Evolutionary conservation across 129 eudicot genomes (phyloP).

Genomic region (Centrapalus pauciflorus): DNA sequence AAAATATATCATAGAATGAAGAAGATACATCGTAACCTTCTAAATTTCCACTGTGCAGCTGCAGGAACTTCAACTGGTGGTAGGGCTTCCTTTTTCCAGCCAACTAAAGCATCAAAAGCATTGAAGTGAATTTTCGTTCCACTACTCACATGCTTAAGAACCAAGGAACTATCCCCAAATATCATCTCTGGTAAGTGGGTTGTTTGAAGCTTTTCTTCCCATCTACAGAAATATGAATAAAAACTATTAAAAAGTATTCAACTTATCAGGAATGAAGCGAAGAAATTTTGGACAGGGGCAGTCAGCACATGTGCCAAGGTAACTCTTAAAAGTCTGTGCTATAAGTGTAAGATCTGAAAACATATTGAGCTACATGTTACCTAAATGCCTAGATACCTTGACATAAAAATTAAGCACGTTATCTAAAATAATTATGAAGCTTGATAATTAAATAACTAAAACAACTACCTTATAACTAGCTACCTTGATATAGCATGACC

Average conservation of each 20-base stretch:
- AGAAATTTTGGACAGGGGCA: background rate
- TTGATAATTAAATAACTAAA: no score
- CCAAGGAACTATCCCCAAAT: constrained; percentile 81
- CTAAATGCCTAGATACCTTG: background rate
- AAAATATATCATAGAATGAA: background rate
- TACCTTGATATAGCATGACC: background rate
- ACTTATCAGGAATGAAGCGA: background rate
- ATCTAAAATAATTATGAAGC: no score
- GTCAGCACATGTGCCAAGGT: background rate
- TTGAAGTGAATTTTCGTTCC: constrained; percentile 63
- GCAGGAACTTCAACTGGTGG: constrained; percentile 99
- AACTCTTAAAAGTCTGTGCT: background rate
- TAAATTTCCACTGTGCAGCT: constrained; percentile 87
- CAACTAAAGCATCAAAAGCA: constrained; percentile 84
- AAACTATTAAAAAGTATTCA: background rate
- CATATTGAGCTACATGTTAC: background rate
- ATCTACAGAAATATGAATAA: no score
- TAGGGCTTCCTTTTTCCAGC: constrained; percentile 83
- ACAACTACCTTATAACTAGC: background rate
- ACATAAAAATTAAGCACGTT: background rate
- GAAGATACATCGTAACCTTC: constrained; percentile 44
- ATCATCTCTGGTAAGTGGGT: constrained; percentile 93
- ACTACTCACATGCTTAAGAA: constrained; percentile 69
- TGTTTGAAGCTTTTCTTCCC: constrained; percentile 96
- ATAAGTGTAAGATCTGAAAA: background rate